These are phyloP conservation scores for Candida hungchunana DNA, from an alignment of 805 yeast genomes.

Conservation along the genomic window DNA sequence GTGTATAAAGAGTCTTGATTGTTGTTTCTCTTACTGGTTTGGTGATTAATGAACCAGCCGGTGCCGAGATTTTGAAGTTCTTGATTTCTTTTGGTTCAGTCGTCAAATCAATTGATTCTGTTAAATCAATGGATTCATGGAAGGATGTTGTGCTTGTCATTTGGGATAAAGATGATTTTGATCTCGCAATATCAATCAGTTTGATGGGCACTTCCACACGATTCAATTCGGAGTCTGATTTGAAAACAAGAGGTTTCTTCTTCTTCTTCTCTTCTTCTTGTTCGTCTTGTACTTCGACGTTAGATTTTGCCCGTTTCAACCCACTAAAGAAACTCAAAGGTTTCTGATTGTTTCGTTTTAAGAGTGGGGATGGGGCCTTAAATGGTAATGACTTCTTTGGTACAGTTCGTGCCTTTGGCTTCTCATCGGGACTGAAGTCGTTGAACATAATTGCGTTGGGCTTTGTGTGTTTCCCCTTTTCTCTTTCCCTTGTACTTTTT, in stretches of 20 bases:
- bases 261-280: background rate
- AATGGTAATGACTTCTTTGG: slow-evolving; percentile 15
- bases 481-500: too few relatives aligned
- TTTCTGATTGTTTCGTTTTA: slow-evolving; percentile 14
- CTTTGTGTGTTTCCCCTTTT: too few relatives aligned
- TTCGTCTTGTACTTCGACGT: too few relatives aligned
- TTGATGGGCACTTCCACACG: background rate
- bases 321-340: slow-evolving; percentile 9
- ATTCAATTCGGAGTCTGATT: slow-evolving; percentile 5
- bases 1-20: slow-evolving; percentile 1
- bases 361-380: slow-evolving; percentile 20
- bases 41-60: slow-evolving; percentile 7
- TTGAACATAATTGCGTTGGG: too few relatives aligned
- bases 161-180: slow-evolving; percentile 5
- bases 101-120: background rate
- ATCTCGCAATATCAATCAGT: slow-evolving; percentile 1
- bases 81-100: slow-evolving; percentile 2
- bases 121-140: background rate
- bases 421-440: slow-evolving; percentile 3
- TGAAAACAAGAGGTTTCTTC: slow-evolving; percentile 12
- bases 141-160: slow-evolving; percentile 6
- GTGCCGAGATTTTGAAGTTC: slow-evolving; percentile 12
- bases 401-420: slow-evolving; percentile 2
- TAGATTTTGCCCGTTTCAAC: too few relatives aligned
- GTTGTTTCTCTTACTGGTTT: background rate